These are phyloP conservation scores for Fusarium gaditjirri DNA, from an alignment of 2,329 filamentous ascomycete species.

Conservation along the genomic window DNA sequence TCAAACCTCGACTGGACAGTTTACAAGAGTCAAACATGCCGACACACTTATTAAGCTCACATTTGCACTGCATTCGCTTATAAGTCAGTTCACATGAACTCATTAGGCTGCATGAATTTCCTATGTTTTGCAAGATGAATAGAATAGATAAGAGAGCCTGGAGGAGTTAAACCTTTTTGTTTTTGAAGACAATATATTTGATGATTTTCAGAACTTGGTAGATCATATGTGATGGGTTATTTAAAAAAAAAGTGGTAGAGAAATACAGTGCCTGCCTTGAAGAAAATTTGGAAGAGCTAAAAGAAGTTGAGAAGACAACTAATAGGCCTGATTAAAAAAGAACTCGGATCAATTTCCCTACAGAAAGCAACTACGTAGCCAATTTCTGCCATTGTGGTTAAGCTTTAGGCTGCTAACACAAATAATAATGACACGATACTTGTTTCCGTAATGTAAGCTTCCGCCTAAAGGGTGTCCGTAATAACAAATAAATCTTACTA, in stretches of 20 bases:
- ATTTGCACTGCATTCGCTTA: not conserved
- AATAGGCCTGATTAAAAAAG: too few relatives aligned
- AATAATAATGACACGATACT: too few relatives aligned
- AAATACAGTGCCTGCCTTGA: not conserved
- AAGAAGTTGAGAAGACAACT: not conserved
- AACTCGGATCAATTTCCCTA: too few relatives aligned
- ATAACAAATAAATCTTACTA: too few relatives aligned
- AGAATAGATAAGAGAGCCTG: not conserved
- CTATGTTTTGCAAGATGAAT: not conserved
- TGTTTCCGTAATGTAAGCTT: too few relatives aligned
- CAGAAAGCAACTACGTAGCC: too few relatives aligned
- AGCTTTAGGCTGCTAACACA: too few relatives aligned
- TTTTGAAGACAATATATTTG: too few relatives aligned
- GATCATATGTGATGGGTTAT: not conserved
- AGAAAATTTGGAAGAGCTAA: fast-evolving
- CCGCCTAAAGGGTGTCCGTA: too few relatives aligned
- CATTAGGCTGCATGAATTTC: not conserved
- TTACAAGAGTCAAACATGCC: not conserved
- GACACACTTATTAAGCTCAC: not conserved
- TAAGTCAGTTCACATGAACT: not conserved
- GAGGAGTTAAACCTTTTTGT: not conserved
- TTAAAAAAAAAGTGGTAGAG: not conserved
- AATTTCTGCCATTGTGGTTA: too few relatives aligned
- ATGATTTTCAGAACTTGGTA: too few relatives aligned
- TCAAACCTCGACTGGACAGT: not conserved